Conservation (phyloP, 176 grass and related monocot species). For the Lolium rigidum region DNA sequence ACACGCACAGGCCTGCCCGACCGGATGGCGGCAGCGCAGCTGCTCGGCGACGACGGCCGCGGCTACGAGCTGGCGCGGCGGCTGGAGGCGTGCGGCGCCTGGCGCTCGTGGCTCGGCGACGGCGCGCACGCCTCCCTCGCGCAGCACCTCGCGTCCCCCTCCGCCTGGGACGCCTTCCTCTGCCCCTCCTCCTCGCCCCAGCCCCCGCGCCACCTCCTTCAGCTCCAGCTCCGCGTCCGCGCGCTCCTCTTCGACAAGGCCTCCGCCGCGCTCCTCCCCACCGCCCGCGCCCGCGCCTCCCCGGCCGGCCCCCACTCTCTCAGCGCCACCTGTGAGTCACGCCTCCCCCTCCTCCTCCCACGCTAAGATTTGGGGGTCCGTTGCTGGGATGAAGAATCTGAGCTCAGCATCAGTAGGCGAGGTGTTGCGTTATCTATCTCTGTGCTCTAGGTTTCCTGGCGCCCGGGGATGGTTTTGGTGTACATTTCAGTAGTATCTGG, state of each 20-base stretch:
- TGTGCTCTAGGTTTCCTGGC: conserved; percentile 29
- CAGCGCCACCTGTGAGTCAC: conserved; percentile 63
- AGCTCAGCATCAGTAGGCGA: background rate
- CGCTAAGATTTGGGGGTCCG: conserved; percentile 34
- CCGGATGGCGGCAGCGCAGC: conserved; percentile 54
- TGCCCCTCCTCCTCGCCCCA: conserved; percentile 31
- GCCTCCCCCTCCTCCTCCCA: background rate
- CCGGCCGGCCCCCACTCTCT: conserved; percentile 42
- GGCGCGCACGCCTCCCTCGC: conserved; percentile 63
- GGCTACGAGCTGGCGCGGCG: conserved; percentile 87
- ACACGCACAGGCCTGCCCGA: background rate
- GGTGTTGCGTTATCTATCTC: background rate
- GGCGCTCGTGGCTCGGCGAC: conserved; percentile 93
- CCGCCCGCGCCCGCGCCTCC: background rate
- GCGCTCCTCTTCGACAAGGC: conserved; percentile 98
- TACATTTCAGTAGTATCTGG: background rate
- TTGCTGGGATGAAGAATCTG: conserved; percentile 24
- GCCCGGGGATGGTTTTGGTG: background rate
- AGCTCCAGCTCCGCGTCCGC: conserved; percentile 80
- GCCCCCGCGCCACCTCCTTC: conserved; percentile 59
- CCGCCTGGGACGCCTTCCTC: conserved; percentile 89
- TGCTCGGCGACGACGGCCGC: conserved; percentile 93
- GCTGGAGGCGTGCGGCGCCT: conserved; percentile 83
- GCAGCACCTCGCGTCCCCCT: conserved; percentile 60
- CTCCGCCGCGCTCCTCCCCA: conserved; percentile 70